A percentile compares a stretch with the other conserved stretches of the same genome.
phyloP scores from a whole-genome alignment of 2,329 filamentous ascomycete species.

The Xylariaceae sp. region DNA sequence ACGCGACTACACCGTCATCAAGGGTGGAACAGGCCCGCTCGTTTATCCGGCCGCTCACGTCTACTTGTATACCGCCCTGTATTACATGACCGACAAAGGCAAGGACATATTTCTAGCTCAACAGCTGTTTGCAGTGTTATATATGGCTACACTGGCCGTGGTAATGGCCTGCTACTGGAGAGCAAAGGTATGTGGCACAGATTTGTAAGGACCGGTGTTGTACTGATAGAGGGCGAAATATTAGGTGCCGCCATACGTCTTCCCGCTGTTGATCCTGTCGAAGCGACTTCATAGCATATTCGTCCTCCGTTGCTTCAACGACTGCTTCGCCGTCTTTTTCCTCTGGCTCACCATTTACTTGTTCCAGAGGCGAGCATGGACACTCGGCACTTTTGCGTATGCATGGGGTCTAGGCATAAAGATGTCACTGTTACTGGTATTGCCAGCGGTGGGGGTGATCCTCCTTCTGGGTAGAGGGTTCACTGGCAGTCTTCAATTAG shows the following conservation, averaged over 20 bases:
- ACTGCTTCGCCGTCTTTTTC: conserved; percentile 85
- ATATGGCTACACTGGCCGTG: conserved; percentile 75
- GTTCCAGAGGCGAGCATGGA: conserved; percentile 79
- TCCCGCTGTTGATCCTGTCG: conserved; percentile 84
- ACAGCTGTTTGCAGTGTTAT: conserved; percentile 79
- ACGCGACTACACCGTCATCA: conserved; percentile 84
- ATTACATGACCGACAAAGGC: conserved; percentile 78
- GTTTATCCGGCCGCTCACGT: conserved; percentile 96
- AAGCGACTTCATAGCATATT: conserved; percentile 96
- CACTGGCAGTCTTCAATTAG: conserved; percentile 69
- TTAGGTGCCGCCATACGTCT: conserved; percentile 83
- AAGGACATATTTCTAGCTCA: conserved; percentile 82
- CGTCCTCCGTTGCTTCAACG: conserved; percentile 92
- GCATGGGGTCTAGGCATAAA: conserved; percentile 87
- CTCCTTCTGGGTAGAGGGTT: conserved; percentile 78
- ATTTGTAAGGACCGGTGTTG: neutral
- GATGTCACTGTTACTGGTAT: conserved; percentile 85
- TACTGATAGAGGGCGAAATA: conserved; percentile 1
- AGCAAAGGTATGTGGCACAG: conserved; percentile 63
- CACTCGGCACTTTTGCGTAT: conserved; percentile 74
- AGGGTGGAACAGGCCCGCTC: conserved; percentile 87
- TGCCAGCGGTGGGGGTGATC: conserved; percentile 81
- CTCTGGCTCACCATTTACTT: conserved; percentile 82
- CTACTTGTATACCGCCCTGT: conserved; percentile 84
- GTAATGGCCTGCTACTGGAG: conserved; percentile 84